Conservation (phyloP, 257 asterid species). For the Fraxinus anomala region DNA sequence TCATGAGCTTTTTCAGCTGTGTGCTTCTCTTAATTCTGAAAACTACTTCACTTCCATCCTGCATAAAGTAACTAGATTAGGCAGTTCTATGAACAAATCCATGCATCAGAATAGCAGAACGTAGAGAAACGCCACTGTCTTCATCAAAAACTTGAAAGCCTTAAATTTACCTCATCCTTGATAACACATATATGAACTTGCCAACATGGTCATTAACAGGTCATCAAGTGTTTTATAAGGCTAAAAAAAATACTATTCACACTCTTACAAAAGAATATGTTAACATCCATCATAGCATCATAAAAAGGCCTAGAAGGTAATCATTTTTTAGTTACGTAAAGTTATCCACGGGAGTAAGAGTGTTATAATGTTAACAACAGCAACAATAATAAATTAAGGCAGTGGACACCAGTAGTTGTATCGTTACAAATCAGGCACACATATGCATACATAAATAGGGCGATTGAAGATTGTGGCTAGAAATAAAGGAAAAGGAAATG, state of each 20-base stretch:
- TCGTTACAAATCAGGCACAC: background rate
- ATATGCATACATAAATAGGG: background rate
- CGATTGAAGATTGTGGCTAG: background rate
- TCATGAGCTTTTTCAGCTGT: slow-evolving; percentile 17
- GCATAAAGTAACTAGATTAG: slow-evolving; percentile 8
- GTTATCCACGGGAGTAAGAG: background rate
- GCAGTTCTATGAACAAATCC: background rate
- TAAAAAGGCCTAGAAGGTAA: background rate
- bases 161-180: background rate
- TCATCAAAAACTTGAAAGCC: background rate
- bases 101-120: background rate
- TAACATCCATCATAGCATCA: background rate
- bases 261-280: background rate
- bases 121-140: background rate
- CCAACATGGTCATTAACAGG: background rate
- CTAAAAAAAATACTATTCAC: background rate
- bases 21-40: slow-evolving; percentile 13
- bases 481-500: background rate
- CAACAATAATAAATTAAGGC: background rate
- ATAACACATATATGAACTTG: no score
- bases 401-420: background rate
- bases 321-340: background rate
- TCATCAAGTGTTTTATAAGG: background rate
- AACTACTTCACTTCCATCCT: slow-evolving; percentile 59
- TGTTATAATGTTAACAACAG: background rate